phyloP scores from a whole-genome alignment of 1,284 basidiomycete genomes.

The Heterobasidion irregulare region DNA sequence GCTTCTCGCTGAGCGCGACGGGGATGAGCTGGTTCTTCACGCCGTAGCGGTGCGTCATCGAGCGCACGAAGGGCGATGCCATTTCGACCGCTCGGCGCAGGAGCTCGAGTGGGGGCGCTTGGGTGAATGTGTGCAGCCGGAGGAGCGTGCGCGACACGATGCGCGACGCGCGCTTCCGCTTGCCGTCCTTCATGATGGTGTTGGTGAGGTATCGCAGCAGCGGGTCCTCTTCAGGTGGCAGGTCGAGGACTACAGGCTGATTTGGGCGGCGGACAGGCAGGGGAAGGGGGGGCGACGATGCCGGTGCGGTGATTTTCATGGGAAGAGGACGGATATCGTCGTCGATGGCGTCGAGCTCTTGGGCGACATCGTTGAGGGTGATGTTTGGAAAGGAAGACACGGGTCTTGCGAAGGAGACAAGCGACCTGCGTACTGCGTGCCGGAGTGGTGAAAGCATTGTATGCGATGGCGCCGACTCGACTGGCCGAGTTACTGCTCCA shows the following conservation, averaged over 20 bases:
- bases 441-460: constrained; percentile 8
- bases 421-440: constrained; percentile 1
- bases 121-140: constrained; percentile 67
- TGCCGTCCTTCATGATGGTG: constrained; percentile 58
- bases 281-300: not conserved
- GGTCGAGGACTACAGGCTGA: constrained; percentile 26
- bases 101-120: constrained; percentile 69
- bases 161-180: constrained; percentile 56
- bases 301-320: not conserved
- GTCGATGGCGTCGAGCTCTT: not conserved
- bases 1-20: constrained; percentile 68
- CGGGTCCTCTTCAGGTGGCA: constrained; percentile 74
- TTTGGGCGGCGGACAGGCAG: not conserved
- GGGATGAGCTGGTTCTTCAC: constrained; percentile 63
- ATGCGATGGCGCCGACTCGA: not conserved
- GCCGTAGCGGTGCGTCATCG: constrained; percentile 41
- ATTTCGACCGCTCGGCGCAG: constrained; percentile 60
- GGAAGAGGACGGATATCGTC: not conserved
- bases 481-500: too few species aligned
- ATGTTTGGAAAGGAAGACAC: not conserved
- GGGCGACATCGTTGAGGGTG: not conserved
- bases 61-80: constrained; percentile 60
- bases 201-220: constrained; percentile 68
- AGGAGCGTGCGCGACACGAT: constrained; percentile 55
- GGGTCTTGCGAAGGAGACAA: constrained; percentile 6